Base-by-base conservation (phyloP, 176 grass and related monocot genomes). In the Lolium perenne region DNA sequence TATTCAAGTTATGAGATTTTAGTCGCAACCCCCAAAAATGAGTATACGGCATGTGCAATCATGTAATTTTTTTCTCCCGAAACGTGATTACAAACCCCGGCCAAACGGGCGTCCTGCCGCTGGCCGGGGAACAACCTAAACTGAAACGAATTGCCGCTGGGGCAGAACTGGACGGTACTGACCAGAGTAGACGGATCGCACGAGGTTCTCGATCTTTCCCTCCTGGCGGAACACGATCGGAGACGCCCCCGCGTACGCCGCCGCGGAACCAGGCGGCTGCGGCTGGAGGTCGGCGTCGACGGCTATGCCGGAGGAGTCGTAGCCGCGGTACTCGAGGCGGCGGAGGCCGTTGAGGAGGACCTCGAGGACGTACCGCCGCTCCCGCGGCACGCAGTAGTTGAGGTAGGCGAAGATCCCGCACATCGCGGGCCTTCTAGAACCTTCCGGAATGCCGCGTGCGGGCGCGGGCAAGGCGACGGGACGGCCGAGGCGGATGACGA, bases 151-250 rank as follows among this genome's bases (percentile, higher is more conserved):
- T 21, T 40, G 16, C 25, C 78, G 51, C 43, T n/a, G n/a, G 29
- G n/a, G 29, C 50, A 76, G 66, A 56, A 65, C 21, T 5, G 25
- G 32, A 67, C 63, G 75, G 77, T 61, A 65, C 78, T 72, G 47
- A 98, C 97, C 93, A 6, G 86, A 86, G 92, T 95, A 98, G 43
- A 95, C 97, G 51, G 90, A 98, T 89, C 86, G 81, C 75, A 98
- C 97, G 82, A 98, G 97, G 45, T 82, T 89, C 88, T 94, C 97
- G 78, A 98, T 98, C 90, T 98, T 98, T 43, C 97, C 97, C 81
- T 98, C 93, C 86, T 94, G 84, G 46, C 97, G 94, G 91, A 98
- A 98, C 22, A 98, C 90, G 18, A 98, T 79, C 14, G 93, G 90
- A 4, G 79, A 12, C 17, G 86, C 53, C 16, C 91, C 87, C 6